Evolutionary conservation across 306 rosid genomes (phyloP).

Genomic region (Pachyrhizus erosus): DNA sequence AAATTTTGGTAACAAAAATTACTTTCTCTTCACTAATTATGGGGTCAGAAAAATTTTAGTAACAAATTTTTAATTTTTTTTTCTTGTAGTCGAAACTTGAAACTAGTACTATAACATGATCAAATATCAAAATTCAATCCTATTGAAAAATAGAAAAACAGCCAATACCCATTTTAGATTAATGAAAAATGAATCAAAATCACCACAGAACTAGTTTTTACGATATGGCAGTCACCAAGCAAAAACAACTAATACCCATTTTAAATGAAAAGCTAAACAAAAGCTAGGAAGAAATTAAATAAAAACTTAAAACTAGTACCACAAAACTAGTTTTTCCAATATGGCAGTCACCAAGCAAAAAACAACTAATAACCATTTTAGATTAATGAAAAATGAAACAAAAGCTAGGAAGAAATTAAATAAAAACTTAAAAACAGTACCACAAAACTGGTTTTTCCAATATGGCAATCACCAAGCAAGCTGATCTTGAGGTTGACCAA

Average conservation of each 20-base stretch:
- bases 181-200: not conserved
- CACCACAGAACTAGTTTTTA: not conserved
- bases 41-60: not conserved
- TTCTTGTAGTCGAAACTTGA: not conserved
- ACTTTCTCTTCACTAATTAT: not conserved
- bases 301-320: not conserved
- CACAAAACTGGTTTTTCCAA: constrained; percentile 92
- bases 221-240: not conserved
- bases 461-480: constrained; percentile 89
- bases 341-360: not conserved
- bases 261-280: not conserved
- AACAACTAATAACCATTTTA: not conserved
- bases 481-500: constrained; percentile 85
- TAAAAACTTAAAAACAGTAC: constrained; percentile 38
- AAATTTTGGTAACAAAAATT: not conserved
- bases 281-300: not conserved
- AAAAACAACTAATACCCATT: not conserved
- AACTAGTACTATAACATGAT: not conserved
- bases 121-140: not conserved
- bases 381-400: not conserved
- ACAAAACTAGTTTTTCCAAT: not conserved
- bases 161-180: not conserved
- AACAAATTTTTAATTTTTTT: no score
- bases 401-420: not conserved
- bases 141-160: not conserved